Conservation (phyloP, 371 early-diverging fungal genomes). For the Mucor racemosus region DNA sequence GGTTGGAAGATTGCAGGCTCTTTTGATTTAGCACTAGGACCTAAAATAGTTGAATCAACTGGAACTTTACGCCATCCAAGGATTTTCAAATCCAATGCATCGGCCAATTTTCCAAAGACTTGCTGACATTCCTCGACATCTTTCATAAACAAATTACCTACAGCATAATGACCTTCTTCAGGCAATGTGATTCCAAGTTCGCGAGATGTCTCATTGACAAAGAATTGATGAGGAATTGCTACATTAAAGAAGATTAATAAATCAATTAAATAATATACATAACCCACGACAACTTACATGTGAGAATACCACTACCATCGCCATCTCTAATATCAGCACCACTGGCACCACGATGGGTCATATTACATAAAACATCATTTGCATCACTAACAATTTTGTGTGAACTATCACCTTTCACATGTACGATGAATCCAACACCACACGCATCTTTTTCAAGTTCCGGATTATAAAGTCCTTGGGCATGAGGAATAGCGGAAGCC, state of each 20-base stretch:
- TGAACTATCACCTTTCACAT: conserved; percentile 81
- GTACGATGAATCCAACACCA: conserved; percentile 96
- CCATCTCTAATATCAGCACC: conserved; percentile 92
- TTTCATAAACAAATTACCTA: conserved; percentile 93
- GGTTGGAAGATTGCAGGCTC: conserved; percentile 95
- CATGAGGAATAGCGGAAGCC: conserved; percentile 83
- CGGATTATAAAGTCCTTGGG: conserved; percentile 91
- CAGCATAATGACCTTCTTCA: conserved; percentile 85
- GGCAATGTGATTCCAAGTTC: conserved; percentile 70
- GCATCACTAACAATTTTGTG: conserved; percentile 92
- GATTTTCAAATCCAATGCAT: conserved; percentile 69
- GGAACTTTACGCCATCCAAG: conserved; percentile 94
- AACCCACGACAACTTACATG: conserved; percentile 29
- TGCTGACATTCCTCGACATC: conserved; percentile 65
- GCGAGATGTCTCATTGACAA: conserved; percentile 65
- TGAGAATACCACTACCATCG: conserved; percentile 93
- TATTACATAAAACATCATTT: conserved; percentile 88
- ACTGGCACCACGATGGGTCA: conserved; percentile 96
- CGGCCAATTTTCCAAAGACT: conserved; percentile 79
- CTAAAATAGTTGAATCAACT: conserved; percentile 82
- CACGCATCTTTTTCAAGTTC: conserved; percentile 92
- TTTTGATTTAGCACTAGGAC: conserved; percentile 85
- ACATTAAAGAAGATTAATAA: background rate
- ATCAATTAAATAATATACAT: background rate
- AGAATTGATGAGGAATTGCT: conserved; percentile 87